Evolutionary conservation across 257 asterid genomes (phyloP).

Genomic region (Ocimum tenuiflorum): DNA sequence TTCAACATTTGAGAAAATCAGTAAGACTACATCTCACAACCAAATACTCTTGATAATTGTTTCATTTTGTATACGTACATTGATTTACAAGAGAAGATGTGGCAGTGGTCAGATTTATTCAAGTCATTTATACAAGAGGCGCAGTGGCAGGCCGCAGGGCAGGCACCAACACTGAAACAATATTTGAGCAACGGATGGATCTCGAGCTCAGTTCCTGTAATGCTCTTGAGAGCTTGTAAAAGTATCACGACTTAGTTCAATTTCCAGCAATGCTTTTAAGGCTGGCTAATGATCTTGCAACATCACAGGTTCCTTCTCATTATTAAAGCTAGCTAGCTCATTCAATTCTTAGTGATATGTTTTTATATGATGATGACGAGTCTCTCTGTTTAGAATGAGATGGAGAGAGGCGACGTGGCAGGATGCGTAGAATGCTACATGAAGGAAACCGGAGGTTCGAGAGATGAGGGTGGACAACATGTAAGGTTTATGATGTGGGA

Average conservation of each 20-base stretch:
- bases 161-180: background rate
- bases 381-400: slow-evolving; percentile 11
- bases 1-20: slow-evolving; percentile 18
- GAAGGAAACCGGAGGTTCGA: background rate
- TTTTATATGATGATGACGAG: background rate
- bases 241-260: slow-evolving; percentile 26
- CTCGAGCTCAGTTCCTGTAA: background rate
- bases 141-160: background rate
- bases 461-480: background rate
- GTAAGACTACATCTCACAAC: no score
- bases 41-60: no score
- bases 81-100: background rate
- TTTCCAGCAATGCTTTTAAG: slow-evolving; percentile 28
- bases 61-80: no score
- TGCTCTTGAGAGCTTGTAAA: slow-evolving; percentile 6
- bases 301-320: slow-evolving; percentile 20
- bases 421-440: slow-evolving; percentile 5
- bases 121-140: background rate
- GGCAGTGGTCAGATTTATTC: background rate
- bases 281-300: slow-evolving; percentile 44
- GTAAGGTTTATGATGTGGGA: background rate
- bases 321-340: no score
- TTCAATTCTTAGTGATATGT: no score
- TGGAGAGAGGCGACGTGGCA: slow-evolving; percentile 19
- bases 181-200: background rate